phyloP scores from a whole-genome alignment of 225 moss, liverwort and hornwort species.

The Ulota crispa region DNA sequence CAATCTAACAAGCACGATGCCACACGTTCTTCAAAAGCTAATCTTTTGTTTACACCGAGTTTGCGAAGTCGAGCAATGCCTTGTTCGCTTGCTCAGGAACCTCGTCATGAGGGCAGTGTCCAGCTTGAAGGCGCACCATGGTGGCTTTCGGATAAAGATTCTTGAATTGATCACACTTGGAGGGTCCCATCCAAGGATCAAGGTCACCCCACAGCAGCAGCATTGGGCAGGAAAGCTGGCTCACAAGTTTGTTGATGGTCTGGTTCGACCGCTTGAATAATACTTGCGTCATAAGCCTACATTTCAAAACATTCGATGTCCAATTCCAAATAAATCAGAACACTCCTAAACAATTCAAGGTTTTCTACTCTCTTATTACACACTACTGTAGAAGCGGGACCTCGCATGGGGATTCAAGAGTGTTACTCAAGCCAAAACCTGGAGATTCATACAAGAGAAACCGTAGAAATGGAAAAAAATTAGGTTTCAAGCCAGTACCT shows the following conservation, averaged over 20 bases:
- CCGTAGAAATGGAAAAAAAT: neutral
- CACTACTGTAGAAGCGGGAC: neutral
- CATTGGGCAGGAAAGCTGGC: conserved; percentile 67
- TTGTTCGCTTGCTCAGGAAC: conserved; percentile 71
- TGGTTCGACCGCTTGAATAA: conserved; percentile 49
- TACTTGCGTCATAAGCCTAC: conserved; percentile 81
- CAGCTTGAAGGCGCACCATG: conserved; percentile 71
- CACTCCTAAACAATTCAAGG: neutral
- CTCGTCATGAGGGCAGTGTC: conserved; percentile 97
- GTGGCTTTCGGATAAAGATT: conserved; percentile 72
- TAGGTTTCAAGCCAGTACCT: conserved; percentile 35
- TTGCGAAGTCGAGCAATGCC: conserved; percentile 59
- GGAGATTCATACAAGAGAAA: neutral
- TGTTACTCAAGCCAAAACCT: neutral
- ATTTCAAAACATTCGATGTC: neutral
- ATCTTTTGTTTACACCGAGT: conserved; percentile 11
- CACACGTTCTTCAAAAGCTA: neutral
- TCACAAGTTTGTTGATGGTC: conserved; percentile 68
- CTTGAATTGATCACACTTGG: conserved; percentile 70
- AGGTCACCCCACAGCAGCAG: conserved; percentile 86
- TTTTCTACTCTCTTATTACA: neutral
- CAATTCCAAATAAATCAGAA: neutral
- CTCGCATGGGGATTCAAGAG: neutral
- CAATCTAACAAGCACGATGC: neutral
- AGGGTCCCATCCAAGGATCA: conserved; percentile 90